Percentiles rank a stretch among this genome's conserved stretches.
phyloP scores from a whole-genome alignment of 768 basidiomycete species.

The Lanmaoa pseudosensibilis region DNA sequence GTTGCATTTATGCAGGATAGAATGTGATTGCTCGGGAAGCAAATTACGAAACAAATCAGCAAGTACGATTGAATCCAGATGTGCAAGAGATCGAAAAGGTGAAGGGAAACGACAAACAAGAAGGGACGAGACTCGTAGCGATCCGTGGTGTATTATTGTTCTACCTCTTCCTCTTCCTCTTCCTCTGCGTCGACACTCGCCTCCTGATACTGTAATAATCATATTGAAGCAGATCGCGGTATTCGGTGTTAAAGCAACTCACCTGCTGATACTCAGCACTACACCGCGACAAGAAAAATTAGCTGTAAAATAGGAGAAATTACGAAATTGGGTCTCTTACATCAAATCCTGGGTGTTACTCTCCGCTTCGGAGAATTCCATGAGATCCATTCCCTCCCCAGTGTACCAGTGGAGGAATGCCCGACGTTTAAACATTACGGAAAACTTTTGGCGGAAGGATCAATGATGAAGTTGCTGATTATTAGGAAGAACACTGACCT shows the following conservation, averaged over 20 bases:
- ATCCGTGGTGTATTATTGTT: slow-evolving; percentile 29
- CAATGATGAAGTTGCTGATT: not conserved
- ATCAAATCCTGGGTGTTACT: slow-evolving; percentile 79
- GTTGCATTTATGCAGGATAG: not conserved
- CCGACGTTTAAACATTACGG: slow-evolving; percentile 76
- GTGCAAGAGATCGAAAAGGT: not conserved
- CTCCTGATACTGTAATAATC: slow-evolving; percentile 55
- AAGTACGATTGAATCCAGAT: slow-evolving; percentile 16
- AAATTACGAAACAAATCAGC: slow-evolving; percentile 23
- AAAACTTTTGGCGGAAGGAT: slow-evolving; percentile 48
- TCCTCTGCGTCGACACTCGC: slow-evolving; percentile 48
- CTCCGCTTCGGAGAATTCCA: slow-evolving; percentile 85
- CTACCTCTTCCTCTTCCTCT: slow-evolving; percentile 31
- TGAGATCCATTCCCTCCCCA: slow-evolving; percentile 85
- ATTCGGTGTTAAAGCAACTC: slow-evolving; percentile 12
- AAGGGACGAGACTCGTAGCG: not conserved
- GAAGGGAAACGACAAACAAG: slow-evolving; percentile 2
- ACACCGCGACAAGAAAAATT: slow-evolving; percentile 5
- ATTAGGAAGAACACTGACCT: slow-evolving; percentile 39
- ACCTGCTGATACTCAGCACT: slow-evolving; percentile 92
- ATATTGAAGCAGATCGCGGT: not conserved
- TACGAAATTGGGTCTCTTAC: slow-evolving; percentile 45
- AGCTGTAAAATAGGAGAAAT: slow-evolving; percentile 1
- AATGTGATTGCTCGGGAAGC: slow-evolving; percentile 9
- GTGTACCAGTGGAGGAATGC: slow-evolving; percentile 94